Base-by-base conservation (phyloP, 2,329 filamentous ascomycete species). In the Neonectria sp. region DNA sequence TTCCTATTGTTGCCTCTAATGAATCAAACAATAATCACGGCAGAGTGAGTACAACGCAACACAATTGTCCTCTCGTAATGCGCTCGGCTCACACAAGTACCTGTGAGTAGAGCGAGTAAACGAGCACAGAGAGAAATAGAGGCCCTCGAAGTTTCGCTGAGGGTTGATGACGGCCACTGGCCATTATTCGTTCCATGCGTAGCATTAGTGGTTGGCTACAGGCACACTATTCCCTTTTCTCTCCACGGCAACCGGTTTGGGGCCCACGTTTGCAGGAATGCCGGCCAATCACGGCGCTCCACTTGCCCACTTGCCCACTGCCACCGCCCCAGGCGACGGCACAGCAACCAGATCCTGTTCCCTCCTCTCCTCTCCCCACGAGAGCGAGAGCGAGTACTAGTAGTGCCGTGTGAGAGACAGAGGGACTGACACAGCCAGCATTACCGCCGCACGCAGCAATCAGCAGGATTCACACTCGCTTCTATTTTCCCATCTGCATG, bases 301-400 rank as follows among this genome's bases (percentile, higher is more conserved):
- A 17, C 13, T 6, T 15, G 35, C 35, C 13, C 35, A 37, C 33
- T 51, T 61, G 63, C 63, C 63, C 53, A 53, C 63, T 58, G 63
- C 63, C 53, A 61, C 58, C 63, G 68, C 72, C 67, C 68, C 31
- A 53, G 51, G n/a, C 72, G 55, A 73, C 61, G 65, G 71, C 72
- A 70, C 72, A 67, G 72, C 72, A 74, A 74, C 72, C 63, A 73
- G 71, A 70, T 64, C 65, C 68, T 65, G 46, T 58, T 68, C 52
- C 67, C 60, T 68, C 67, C 60, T 68, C 70, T 71, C 67, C 61
- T 67, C 60, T 49, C 68, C 65, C 52, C 12, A 29, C 67, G 59
- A 61, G 31, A 53, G 31, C 24, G 63, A 52, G 11, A 21, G 31
- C 45, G 37, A 51, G 46, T 21, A 21, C 21, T 21, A 51, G 46